Percentiles rank a stretch among this genome's conserved stretches.
Conservation (phyloP, 768 basidiomycete genomes). For the Amanita fuliginea region DNA sequence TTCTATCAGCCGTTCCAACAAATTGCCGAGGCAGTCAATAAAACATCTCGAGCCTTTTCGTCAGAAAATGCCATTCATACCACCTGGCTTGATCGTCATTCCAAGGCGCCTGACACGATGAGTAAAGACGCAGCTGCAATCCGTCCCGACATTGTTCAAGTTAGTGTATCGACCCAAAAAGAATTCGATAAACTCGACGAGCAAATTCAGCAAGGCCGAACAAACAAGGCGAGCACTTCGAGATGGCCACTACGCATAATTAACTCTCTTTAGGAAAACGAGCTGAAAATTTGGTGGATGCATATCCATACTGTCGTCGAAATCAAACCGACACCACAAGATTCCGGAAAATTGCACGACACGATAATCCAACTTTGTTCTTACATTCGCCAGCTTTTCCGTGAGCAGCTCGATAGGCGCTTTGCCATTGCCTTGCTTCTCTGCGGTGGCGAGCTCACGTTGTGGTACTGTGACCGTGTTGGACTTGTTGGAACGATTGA, state of each 20-base stretch:
- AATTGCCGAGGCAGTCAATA: background rate
- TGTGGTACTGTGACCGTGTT: conserved; percentile 7
- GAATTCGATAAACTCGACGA: background rate
- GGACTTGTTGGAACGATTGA: conserved; percentile 7
- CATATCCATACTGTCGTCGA: background rate
- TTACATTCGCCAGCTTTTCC: conserved; percentile 9
- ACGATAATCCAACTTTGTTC: background rate
- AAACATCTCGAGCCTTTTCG: background rate
- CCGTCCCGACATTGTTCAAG: background rate
- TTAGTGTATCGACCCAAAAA: background rate
- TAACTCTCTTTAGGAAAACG: background rate
- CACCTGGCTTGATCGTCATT: background rate
- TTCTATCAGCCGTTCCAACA: background rate
- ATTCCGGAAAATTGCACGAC: background rate
- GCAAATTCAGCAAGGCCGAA: background rate
- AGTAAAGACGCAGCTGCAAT: background rate
- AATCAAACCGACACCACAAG: background rate
- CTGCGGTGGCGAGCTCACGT: conserved; percentile 1
- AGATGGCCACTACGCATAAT: background rate
- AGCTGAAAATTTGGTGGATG: background rate
- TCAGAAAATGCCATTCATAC: background rate
- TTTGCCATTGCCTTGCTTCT: conserved; percentile 6
- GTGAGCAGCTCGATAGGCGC: conserved; percentile 8
- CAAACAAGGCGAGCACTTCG: background rate
- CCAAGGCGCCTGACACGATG: background rate